Evolutionary conservation across 2,329 filamentous ascomycete species (phyloP).

Genomic region (Colletotrichum limetticola): DNA sequence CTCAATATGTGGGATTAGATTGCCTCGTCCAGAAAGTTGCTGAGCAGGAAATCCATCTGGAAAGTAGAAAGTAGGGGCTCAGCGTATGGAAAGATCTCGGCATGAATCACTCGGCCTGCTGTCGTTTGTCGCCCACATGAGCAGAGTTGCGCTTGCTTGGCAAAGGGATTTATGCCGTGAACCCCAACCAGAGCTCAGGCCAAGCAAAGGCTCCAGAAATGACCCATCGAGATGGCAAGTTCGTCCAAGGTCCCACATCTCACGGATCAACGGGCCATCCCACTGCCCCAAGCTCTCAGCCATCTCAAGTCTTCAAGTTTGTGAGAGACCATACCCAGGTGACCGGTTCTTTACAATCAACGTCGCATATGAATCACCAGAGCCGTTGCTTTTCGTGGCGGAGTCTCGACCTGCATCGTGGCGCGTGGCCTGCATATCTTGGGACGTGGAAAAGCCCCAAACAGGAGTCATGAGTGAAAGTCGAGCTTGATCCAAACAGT

Average conservation of each 20-base stretch:
- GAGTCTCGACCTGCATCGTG: conserved; percentile 11
- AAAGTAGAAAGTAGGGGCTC: background rate
- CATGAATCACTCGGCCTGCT: background rate
- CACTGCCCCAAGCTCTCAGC: conserved; percentile 22
- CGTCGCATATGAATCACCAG: background rate
- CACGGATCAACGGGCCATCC: conserved; percentile 1
- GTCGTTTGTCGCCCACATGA: background rate
- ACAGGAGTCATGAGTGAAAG: background rate
- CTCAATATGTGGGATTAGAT: background rate
- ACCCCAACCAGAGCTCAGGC: background rate
- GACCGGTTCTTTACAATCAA: background rate
- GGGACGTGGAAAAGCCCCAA: conserved; percentile 22
- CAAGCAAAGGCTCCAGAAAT: background rate
- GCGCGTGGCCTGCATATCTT: conserved; percentile 3
- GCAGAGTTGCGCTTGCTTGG: conserved; percentile 1
- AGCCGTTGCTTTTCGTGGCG: conserved; percentile 12
- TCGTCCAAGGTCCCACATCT: conserved; percentile 19
- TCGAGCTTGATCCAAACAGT: background rate
- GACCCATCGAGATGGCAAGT: background rate
- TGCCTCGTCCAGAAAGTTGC: background rate
- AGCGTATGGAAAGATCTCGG: background rate
- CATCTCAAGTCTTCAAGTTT: conserved; percentile 15
- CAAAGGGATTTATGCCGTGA: background rate
- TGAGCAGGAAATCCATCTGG: background rate
- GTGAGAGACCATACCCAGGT: background rate